Evolutionary conservation across 805 yeast species (phyloP).

Genomic region (Candida dajiaensis): DNA sequence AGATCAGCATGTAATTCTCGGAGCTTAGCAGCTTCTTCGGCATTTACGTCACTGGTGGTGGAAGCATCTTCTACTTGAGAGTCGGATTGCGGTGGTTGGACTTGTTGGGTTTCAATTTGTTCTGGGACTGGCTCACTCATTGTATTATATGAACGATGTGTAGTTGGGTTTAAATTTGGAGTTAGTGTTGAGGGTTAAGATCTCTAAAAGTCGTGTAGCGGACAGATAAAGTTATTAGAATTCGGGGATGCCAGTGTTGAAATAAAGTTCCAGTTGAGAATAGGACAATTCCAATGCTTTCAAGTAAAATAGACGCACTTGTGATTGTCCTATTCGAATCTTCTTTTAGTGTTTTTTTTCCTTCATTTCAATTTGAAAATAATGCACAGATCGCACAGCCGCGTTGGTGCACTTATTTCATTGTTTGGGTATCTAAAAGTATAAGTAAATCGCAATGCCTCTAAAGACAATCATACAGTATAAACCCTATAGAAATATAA

Average conservation of each 20-base stretch:
- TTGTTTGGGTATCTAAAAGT: not conserved
- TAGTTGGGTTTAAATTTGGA: not conserved
- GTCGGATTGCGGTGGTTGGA: not conserved
- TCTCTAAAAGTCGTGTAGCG: not conserved
- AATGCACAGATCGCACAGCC: not conserved
- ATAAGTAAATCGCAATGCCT: not conserved
- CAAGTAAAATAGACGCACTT: no score
- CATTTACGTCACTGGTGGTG: constrained; percentile 14
- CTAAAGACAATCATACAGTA: not conserved
- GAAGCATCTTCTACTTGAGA: not conserved
- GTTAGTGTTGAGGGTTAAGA: not conserved
- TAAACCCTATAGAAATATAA: not conserved
- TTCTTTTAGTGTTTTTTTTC: no score
- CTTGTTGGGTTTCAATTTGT: constrained; percentile 4
- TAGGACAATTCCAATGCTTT: not conserved
- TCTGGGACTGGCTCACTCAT: constrained; percentile 6
- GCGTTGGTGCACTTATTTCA: not conserved
- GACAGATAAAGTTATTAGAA: no score
- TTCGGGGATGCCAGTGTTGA: not conserved
- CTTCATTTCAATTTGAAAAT: not conserved
- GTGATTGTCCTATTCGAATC: no score
- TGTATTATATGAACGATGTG: not conserved
- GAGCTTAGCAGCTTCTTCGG: constrained; percentile 55
- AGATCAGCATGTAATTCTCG: constrained; percentile 51
- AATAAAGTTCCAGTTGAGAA: not conserved